These are phyloP conservation scores for Aspergillus melleus DNA, from an alignment of 2,329 filamentous ascomycete species.

Conservation along the genomic window DNA sequence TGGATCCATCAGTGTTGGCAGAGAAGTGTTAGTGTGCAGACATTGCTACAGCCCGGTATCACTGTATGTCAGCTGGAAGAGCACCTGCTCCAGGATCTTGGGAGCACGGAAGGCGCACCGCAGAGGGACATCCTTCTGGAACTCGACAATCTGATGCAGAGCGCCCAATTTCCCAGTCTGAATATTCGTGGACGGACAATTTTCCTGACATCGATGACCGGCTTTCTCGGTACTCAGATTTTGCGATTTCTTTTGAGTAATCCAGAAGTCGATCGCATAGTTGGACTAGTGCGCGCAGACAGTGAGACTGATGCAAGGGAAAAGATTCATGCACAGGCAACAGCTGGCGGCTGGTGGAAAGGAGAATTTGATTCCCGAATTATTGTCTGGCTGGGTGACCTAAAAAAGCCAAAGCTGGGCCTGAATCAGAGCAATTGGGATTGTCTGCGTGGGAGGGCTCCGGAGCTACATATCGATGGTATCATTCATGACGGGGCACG, in stretches of 20 bases:
- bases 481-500: constrained; percentile 16
- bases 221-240: constrained; percentile 13
- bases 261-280: not conserved
- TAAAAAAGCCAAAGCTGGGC: constrained; percentile 3
- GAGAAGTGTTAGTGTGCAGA: not conserved
- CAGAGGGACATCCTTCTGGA: too few species aligned
- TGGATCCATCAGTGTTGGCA: not conserved
- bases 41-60: not conserved
- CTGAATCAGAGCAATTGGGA: constrained; percentile 7
- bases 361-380: not conserved
- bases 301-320: constrained; percentile 2
- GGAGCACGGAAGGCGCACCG: too few species aligned
- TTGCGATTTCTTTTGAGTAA: constrained; percentile 5
- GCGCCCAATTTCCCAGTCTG: too few species aligned
- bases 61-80: not conserved
- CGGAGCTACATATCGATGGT: constrained; percentile 1
- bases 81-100: too few species aligned
- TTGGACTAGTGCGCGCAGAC: constrained; percentile 8
- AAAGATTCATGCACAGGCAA: not conserved
- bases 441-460: not conserved
- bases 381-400: constrained; percentile 11
- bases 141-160: too few species aligned
- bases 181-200: too few species aligned
- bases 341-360: constrained; percentile 10
- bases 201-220: constrained; percentile 1